phyloP scores from a whole-genome alignment of 768 basidiomycete genomes.

The Favolaschia claudopus region DNA sequence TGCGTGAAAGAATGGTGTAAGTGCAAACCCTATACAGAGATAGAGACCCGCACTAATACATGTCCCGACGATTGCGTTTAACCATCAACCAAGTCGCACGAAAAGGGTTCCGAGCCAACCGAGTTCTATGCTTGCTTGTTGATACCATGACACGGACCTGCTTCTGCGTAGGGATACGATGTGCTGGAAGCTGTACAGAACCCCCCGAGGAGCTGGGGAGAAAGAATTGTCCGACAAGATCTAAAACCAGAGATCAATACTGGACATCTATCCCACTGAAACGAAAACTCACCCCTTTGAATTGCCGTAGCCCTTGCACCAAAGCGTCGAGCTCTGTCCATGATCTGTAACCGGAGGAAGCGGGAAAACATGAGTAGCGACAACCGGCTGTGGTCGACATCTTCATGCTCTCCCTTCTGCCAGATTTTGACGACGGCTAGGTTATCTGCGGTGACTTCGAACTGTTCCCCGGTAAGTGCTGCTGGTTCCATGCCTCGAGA shows the following conservation, averaged over 20 bases:
- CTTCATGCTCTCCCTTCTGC: neutral
- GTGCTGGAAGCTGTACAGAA: neutral
- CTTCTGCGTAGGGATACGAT: neutral
- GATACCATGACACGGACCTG: neutral
- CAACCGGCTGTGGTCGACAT: neutral
- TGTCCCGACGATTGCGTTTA: neutral
- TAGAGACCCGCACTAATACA: slow-evolving; percentile 7
- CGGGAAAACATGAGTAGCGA: neutral
- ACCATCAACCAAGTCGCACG: slow-evolving; percentile 14
- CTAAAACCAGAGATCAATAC: no score
- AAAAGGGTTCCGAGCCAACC: slow-evolving; percentile 4
- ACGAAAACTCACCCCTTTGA: neutral
- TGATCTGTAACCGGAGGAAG: neutral
- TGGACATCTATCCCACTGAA: neutral
- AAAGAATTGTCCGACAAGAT: neutral
- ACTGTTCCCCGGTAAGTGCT: no score
- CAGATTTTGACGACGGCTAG: neutral
- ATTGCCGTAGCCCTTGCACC: neutral
- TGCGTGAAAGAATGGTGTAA: neutral
- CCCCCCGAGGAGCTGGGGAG: neutral
- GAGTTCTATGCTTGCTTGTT: neutral
- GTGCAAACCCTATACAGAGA: neutral
- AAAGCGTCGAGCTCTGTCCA: neutral
- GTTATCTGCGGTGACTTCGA: slow-evolving; percentile 1
- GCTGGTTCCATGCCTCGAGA: no score